These are phyloP conservation scores for Globisporangium iwayamae DNA, from an alignment of 352 stramenopile genomes.

Conservation along the genomic window DNA sequence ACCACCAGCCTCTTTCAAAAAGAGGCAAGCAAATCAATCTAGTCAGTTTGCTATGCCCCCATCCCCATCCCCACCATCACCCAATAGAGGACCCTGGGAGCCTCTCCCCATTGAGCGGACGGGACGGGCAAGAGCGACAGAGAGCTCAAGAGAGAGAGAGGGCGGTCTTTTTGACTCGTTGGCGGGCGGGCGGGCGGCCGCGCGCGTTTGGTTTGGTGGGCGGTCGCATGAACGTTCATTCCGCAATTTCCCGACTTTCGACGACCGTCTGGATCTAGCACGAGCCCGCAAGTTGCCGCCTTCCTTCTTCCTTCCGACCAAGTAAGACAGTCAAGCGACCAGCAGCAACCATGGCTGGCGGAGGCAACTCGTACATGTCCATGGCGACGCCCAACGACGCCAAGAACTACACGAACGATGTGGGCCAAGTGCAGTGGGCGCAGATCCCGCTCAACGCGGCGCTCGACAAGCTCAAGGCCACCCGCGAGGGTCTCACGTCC, in stretches of 20 bases:
- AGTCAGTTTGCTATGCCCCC: background rate
- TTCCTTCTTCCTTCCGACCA: slow-evolving; percentile 1
- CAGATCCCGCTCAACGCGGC: slow-evolving; percentile 71
- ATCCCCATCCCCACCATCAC: background rate
- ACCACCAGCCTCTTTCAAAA: too few relatives aligned
- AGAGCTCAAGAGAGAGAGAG: slow-evolving; percentile 4
- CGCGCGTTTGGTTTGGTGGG: background rate
- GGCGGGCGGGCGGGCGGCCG: too few relatives aligned
- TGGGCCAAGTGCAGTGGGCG: slow-evolving; percentile 74
- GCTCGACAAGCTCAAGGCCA: slow-evolving; percentile 79
- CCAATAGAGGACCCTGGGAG: slow-evolving; percentile 1
- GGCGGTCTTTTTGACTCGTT: slow-evolving; percentile 7
- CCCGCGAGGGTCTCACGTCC: slow-evolving; percentile 63
- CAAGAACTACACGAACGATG: slow-evolving; percentile 80
- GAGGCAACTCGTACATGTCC: slow-evolving; percentile 66
- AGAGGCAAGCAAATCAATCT: background rate
- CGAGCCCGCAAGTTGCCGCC: background rate
- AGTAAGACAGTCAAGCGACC: slow-evolving; percentile 10
- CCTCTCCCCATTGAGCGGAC: background rate
- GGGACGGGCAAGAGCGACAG: slow-evolving; percentile 1
- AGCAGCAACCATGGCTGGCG: slow-evolving; percentile 47
- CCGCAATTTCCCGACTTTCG: slow-evolving; percentile 62
- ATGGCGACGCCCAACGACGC: slow-evolving; percentile 73
- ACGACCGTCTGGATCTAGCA: slow-evolving; percentile 20
- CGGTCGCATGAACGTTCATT: slow-evolving; percentile 31